Evolutionary conservation across 257 asterid species (phyloP).

Genomic region (Voacanga thouarsii): DNA sequence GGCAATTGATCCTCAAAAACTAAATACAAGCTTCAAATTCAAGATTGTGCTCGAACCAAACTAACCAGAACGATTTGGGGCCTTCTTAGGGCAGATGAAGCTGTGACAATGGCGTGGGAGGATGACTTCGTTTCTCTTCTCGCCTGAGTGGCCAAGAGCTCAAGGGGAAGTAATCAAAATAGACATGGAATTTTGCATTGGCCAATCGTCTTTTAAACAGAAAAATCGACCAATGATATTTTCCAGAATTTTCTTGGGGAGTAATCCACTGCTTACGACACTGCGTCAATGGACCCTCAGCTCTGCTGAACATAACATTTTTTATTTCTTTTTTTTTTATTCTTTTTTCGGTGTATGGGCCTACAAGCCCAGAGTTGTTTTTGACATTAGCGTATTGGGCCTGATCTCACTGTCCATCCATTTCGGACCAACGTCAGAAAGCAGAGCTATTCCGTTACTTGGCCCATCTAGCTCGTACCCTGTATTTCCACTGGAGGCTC

Average conservation of each 20-base stretch:
- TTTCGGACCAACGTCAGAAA: too few species aligned
- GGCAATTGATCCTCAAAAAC: background rate
- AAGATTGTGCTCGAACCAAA: background rate
- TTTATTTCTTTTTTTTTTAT: too few species aligned
- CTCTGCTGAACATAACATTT: too few species aligned
- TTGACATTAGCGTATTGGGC: too few species aligned
- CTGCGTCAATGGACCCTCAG: too few species aligned
- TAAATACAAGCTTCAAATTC: background rate
- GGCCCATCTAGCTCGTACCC: too few species aligned
- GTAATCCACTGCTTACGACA: too few species aligned
- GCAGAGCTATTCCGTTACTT: too few species aligned
- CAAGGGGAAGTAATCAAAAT: background rate
- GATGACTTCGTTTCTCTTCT: background rate
- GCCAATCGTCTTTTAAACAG: background rate
- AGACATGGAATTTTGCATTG: background rate
- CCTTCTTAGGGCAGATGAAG: background rate
- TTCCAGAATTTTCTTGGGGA: conserved; percentile 5
- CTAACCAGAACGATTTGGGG: background rate
- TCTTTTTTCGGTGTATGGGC: too few species aligned
- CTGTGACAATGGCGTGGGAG: background rate
- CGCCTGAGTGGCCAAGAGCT: background rate
- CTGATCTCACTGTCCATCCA: too few species aligned
- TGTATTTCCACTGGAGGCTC: too few species aligned
- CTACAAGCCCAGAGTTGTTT: background rate
- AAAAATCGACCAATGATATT: background rate